These are phyloP conservation scores for Athelia sp. DNA, from an alignment of 1,284 basidiomycete genomes.

Conservation along the genomic window DNA sequence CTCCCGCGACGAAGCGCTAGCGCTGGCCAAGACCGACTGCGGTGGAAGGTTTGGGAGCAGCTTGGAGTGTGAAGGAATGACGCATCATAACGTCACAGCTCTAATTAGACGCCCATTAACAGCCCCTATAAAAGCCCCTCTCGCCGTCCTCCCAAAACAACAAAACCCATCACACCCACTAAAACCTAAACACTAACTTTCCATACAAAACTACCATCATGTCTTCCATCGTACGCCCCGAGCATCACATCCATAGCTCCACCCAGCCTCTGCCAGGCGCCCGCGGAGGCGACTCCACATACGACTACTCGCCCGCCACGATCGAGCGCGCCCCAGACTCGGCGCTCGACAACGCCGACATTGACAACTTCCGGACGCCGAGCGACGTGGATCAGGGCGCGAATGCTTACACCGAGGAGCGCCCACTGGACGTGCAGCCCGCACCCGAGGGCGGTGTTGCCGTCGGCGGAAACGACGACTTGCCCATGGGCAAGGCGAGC, in stretches of 20 bases:
- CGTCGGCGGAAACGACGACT: conserved; percentile 32
- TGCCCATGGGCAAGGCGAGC: conserved; percentile 39
- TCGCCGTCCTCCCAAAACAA: too few species aligned
- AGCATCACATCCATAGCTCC: conserved; percentile 26
- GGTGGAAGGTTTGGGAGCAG: too few species aligned
- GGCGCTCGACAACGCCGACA: background rate
- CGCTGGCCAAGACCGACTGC: too few species aligned
- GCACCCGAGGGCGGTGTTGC: conserved; percentile 37
- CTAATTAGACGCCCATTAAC: too few species aligned
- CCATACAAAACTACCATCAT: too few species aligned
- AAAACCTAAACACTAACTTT: too few species aligned
- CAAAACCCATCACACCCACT: too few species aligned
- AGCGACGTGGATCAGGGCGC: conserved; percentile 1
- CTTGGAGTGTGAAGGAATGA: too few species aligned
- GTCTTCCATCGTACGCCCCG: conserved; percentile 17
- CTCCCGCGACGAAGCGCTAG: too few species aligned
- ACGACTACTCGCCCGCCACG: conserved; percentile 23
- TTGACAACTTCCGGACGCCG: conserved; percentile 3
- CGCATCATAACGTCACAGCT: too few species aligned
- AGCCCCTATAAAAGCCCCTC: too few species aligned
- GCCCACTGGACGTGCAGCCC: conserved; percentile 36
- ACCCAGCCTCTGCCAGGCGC: conserved; percentile 29
- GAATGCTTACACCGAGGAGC: conserved; percentile 32
- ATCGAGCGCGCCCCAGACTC: conserved; percentile 14
- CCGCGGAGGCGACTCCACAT: conserved; percentile 15